Base-by-base conservation (phyloP, 2,329 filamentous ascomycete species). In the Alternaria sp. region DNA sequence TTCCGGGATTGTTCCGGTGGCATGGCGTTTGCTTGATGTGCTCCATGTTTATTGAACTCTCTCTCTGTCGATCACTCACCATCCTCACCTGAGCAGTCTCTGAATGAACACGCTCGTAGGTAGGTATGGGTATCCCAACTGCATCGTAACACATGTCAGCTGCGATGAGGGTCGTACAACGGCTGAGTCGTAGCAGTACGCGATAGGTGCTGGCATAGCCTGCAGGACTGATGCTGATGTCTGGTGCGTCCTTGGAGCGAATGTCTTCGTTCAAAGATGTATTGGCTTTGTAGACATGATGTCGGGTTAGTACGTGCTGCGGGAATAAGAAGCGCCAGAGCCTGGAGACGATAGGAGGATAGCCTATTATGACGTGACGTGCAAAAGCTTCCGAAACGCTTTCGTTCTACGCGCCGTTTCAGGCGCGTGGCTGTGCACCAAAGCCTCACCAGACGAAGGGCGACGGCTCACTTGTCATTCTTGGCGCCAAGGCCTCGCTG, bases 321-420 rank as follows among this genome's bases (percentile, higher is more conserved):
- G 36, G 36, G 15, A 21, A 26, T 19, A 30, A 50, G 26, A 15
- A 15, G n/a, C 19, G 28, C 12, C 49, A 32, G 28, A 32, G 13
- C 13, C 32, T 36, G 13, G 13, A 7, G 28, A 52, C n/a, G 19
- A 19, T n/a, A 25, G 3, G 17, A 51, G 28, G 15, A 51, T 51
- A 36, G 19, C 28, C 28, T 21, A 15, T 23, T 40, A 15, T 52
- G 30, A 36, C 28, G 28, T 52, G 30, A 52, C 19, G 28, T 40
- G 13, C 23, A 21, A 25, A 25, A 40, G 49, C 49, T 36, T 40
- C 36, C 49, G 49, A 46, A 55, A 50, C 32, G 13, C 30, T 3
- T 21, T 52, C 49, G 23, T 40, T 36, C 19, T 51, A 47, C 50
- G 46, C 45, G 55, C 43, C 21, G 60, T 65, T 65, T 65, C 63